A percentile compares a stretch with the other conserved stretches of the same genome.
These are phyloP conservation scores for Grosmannia penicillata DNA, from an alignment of 2,329 filamentous ascomycete genomes.

Conservation along the genomic window DNA sequence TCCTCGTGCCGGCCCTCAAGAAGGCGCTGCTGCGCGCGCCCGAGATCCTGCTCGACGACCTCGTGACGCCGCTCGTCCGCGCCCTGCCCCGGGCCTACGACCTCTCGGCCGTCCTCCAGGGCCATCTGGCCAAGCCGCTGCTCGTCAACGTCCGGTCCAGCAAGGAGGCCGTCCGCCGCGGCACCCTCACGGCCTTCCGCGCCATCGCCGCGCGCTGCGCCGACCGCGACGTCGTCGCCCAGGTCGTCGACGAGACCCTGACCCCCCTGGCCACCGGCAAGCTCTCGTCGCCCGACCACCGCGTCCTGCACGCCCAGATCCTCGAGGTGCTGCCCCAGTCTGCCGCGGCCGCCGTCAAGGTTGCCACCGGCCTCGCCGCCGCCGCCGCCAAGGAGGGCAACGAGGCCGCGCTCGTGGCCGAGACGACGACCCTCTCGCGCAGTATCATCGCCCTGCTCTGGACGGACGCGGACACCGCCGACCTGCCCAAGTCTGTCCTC, in stretches of 20 bases:
- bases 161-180: constrained; percentile 61
- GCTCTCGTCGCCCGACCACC: constrained; percentile 70
- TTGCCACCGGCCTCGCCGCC: constrained; percentile 50
- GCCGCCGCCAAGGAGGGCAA: constrained; percentile 76
- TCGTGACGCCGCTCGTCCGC: constrained; percentile 58
- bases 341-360: constrained; percentile 45
- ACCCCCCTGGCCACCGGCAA: constrained; percentile 72
- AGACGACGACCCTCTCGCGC: constrained; percentile 55
- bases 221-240: constrained; percentile 43
- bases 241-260: constrained; percentile 64
- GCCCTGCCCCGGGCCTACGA: constrained; percentile 60
- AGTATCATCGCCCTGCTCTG: constrained; percentile 51
- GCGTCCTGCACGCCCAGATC: constrained; percentile 69
- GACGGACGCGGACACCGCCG: constrained; percentile 29
- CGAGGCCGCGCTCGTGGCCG: constrained; percentile 63
- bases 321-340: constrained; percentile 50
- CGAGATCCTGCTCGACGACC: constrained; percentile 70
- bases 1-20: constrained; percentile 69
- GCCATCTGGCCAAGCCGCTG: constrained; percentile 69
- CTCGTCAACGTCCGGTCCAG: constrained; percentile 86
- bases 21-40: constrained; percentile 81
- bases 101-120: constrained; percentile 56
- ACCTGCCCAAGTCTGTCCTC: constrained; percentile 49
- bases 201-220: constrained; percentile 48
- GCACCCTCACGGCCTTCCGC: constrained; percentile 60